phyloP scores from a whole-genome alignment of 2,329 filamentous ascomycete species.

The Colletotrichum tabaci region DNA sequence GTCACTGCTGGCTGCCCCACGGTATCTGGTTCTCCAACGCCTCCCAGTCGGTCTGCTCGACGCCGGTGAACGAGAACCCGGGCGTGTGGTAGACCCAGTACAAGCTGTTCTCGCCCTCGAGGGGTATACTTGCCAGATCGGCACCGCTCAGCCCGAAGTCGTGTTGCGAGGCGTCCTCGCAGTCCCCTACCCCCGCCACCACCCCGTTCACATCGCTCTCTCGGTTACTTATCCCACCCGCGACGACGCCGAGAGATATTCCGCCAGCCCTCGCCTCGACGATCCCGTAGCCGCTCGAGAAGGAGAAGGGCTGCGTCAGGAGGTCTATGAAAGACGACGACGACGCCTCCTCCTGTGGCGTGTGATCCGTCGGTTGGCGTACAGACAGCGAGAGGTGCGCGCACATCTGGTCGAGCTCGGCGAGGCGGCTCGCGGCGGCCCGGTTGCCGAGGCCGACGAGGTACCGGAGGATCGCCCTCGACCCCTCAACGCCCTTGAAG shows the following conservation, averaged over 20 bases:
- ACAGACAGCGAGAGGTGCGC: conserved; percentile 22
- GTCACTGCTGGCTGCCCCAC: background rate
- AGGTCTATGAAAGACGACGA: background rate
- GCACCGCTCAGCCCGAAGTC: conserved; percentile 13
- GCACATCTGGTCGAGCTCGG: conserved; percentile 40
- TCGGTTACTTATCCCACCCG: background rate
- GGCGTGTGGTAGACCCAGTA: conserved; percentile 29
- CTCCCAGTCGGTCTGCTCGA: conserved; percentile 36
- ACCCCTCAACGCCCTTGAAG: conserved; percentile 22
- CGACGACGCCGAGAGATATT: too few relatives aligned
- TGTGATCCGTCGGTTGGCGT: background rate
- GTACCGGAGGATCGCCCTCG: conserved; percentile 23
- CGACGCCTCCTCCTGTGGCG: background rate
- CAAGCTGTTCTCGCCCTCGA: conserved; percentile 30
- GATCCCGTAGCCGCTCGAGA: conserved; percentile 5
- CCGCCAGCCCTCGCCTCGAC: background rate
- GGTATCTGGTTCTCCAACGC: conserved; percentile 23
- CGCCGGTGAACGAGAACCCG: conserved; percentile 24
- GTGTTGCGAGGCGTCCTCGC: background rate
- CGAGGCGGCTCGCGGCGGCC: conserved; percentile 23
- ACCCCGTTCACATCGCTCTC: background rate
- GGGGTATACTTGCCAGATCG: conserved; percentile 18
- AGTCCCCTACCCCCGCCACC: background rate
- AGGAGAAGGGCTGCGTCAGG: background rate
- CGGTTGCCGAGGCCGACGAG: conserved; percentile 32